Evolutionary conservation across 2,329 filamentous ascomycete genomes (phyloP).

Genomic region (Penicillium sp.): DNA sequence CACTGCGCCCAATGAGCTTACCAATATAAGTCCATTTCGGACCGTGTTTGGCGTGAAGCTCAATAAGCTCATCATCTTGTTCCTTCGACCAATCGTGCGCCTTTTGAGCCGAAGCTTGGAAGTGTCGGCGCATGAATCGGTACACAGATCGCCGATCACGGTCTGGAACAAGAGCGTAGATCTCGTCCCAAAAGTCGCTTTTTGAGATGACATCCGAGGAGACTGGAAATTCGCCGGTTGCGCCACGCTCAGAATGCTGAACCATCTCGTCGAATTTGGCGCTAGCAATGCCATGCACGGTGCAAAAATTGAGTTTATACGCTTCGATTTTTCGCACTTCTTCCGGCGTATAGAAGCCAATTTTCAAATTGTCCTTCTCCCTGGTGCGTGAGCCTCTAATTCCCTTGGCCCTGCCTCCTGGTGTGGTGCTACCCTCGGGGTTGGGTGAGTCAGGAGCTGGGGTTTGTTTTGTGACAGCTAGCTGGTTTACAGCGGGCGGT

Average conservation of each 20-base stretch:
- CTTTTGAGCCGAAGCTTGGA: constrained; percentile 40
- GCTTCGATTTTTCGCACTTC: constrained; percentile 35
- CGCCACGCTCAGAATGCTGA: constrained; percentile 34
- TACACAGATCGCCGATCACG: constrained; percentile 41
- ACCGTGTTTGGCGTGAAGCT: constrained; percentile 33
- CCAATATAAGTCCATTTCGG: constrained; percentile 42
- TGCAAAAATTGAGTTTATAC: constrained; percentile 39
- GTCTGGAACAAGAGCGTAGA: constrained; percentile 38
- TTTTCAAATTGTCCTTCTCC: constrained; percentile 18
- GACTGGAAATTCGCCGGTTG: constrained; percentile 25
- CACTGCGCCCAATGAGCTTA: constrained; percentile 38
- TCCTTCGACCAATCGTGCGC: constrained; percentile 41
- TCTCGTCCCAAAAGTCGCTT: constrained; percentile 38
- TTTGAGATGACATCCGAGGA: constrained; percentile 25
- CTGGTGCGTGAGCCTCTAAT: constrained; percentile 10
- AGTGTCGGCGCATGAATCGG: constrained; percentile 46
- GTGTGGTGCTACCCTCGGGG: background rate
- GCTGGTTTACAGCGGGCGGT: background rate
- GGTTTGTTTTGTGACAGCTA: background rate
- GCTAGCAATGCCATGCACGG: constrained; percentile 22
- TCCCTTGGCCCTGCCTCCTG: background rate
- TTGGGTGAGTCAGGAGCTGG: background rate
- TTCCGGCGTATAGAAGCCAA: constrained; percentile 34
- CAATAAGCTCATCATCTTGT: constrained; percentile 44
- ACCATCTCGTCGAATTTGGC: constrained; percentile 35